Percentiles rank a stretch among this genome's conserved stretches.
phyloP scores from a whole-genome alignment of 495 filamentous ascomycete genomes.

The Niebla homalea region DNA sequence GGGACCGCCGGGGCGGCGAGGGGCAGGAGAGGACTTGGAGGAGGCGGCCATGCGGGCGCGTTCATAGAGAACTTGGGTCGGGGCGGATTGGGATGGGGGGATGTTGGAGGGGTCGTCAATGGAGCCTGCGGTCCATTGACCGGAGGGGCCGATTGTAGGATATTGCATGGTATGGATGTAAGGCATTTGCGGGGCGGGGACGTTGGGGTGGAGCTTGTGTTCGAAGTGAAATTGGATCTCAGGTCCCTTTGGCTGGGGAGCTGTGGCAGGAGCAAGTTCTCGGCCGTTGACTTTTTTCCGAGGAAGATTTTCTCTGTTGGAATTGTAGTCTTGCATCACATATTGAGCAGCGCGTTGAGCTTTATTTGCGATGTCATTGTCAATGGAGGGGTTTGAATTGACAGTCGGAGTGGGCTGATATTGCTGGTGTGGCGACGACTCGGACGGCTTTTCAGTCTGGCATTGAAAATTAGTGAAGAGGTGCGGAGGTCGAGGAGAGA shows the following conservation, averaged over 20 bases:
- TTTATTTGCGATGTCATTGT: slow-evolving; percentile 39
- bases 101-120: slow-evolving; percentile 21
- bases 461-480: neutral
- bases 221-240: slow-evolving; percentile 19
- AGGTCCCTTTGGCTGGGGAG: slow-evolving; percentile 18
- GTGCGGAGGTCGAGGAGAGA: neutral
- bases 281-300: slow-evolving; percentile 18
- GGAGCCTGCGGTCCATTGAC: slow-evolving; percentile 16
- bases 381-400: neutral
- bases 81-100: slow-evolving; percentile 56
- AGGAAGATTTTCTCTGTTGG: slow-evolving; percentile 4
- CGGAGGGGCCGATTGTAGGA: slow-evolving; percentile 21
- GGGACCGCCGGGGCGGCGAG: slow-evolving; percentile 60
- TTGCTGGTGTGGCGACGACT: slow-evolving; percentile 1
- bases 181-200: slow-evolving; percentile 15
- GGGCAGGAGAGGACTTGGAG: slow-evolving; percentile 61
- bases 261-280: slow-evolving; percentile 7
- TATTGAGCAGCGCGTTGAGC: slow-evolving; percentile 41
- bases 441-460: neutral
- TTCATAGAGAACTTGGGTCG: slow-evolving; percentile 70
- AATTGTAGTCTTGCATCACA: slow-evolving; percentile 31
- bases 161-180: neutral
- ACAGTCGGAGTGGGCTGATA: neutral
- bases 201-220: slow-evolving; percentile 14
- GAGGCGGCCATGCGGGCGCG: slow-evolving; percentile 70